Base-by-base conservation (phyloP, 495 filamentous ascomycete genomes). In the Penicillium angulare region DNA sequence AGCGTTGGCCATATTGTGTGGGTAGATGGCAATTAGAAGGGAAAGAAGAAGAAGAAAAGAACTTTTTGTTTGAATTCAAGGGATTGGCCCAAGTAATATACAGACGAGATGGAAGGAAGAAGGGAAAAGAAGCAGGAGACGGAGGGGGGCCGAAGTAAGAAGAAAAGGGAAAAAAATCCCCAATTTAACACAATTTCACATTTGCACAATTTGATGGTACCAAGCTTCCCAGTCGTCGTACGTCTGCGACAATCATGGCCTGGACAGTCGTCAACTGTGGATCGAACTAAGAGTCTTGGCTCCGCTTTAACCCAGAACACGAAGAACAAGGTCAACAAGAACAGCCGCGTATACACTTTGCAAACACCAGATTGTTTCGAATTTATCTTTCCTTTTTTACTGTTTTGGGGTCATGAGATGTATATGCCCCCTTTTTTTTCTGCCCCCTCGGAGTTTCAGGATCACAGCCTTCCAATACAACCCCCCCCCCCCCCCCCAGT, bases 1-100 rank as follows among this genome's bases (percentile, higher is more conserved):
- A 69, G 87, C 66, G 77, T 96, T 87, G 59, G 84, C 84, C 84
- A 86, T 87, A 17, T 57, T 87, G 43, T 59, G 51, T 73, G 23
- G 24, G 10, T 38, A 39, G 17, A 46, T 46, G 53, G 13, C 1
- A 31, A 31, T 2, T 31, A 7, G 46, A 46, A 50, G 24, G 42
- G 41, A 43, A 43, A 34, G 18, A 32, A 36, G 44, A 32, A 41
- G 50, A 33, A 35, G 36, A 49, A 21, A 46, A 56, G 50, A 34
- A 22, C 33, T 16, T 43, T 43, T 43, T 26, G 34, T 15, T 2
- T 17, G 38, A 50, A n/a, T n/a, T n/a, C n/a, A n/a, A 32, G 45
- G 45, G 49, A n/a, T 7, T 10, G 18, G 12, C 13, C 26, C 27
- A 18, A 20, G 45, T 41, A 21, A 31, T 45, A 48, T 43, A 42